These are phyloP conservation scores for Leucosporidium yakuticum DNA, from an alignment of 768 basidiomycete species.

Conservation along the genomic window DNA sequence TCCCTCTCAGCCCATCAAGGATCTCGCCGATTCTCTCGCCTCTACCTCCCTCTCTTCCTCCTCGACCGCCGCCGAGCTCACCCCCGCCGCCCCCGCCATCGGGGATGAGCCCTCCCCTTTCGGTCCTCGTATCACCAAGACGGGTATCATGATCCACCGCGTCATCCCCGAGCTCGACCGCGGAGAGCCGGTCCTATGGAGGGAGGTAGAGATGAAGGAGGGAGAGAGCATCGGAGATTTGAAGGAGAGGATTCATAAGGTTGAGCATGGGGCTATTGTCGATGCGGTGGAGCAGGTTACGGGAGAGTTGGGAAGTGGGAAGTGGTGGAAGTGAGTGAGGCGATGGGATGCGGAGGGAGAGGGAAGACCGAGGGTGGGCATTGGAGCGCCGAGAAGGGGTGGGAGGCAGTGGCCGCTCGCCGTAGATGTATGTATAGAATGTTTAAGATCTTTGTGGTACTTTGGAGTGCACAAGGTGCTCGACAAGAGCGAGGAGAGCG, in stretches of 20 bases:
- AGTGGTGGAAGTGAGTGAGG: constrained; percentile 1
- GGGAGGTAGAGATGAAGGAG: constrained; percentile 64
- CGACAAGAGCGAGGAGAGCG: too few relatives aligned
- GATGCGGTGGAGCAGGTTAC: constrained; percentile 69
- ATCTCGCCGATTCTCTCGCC: neutral
- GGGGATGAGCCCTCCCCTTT: too few relatives aligned
- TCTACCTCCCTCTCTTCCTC: neutral
- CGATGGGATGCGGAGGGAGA: too few relatives aligned
- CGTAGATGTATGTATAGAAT: too few relatives aligned
- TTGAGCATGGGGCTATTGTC: constrained; percentile 89
- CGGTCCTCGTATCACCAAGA: constrained; percentile 63
- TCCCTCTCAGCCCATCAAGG: neutral
- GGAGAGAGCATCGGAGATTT: constrained; percentile 68
- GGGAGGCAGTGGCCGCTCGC: too few relatives aligned
- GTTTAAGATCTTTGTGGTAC: too few relatives aligned
- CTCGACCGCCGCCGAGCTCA: neutral
- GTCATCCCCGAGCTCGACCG: constrained; percentile 90
- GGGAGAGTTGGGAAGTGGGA: constrained; percentile 40
- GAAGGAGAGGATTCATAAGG: constrained; percentile 67
- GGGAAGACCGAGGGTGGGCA: too few relatives aligned
- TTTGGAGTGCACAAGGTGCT: too few relatives aligned
- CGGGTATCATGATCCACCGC: constrained; percentile 88
- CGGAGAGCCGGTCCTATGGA: constrained; percentile 77
- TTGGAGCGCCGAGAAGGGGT: too few relatives aligned
- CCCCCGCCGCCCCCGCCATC: neutral